Percentiles rank a stretch among this genome's conserved stretches.
phyloP scores from a whole-genome alignment of 169 alveolate species.

The Amoebophrya sp. region DNA sequence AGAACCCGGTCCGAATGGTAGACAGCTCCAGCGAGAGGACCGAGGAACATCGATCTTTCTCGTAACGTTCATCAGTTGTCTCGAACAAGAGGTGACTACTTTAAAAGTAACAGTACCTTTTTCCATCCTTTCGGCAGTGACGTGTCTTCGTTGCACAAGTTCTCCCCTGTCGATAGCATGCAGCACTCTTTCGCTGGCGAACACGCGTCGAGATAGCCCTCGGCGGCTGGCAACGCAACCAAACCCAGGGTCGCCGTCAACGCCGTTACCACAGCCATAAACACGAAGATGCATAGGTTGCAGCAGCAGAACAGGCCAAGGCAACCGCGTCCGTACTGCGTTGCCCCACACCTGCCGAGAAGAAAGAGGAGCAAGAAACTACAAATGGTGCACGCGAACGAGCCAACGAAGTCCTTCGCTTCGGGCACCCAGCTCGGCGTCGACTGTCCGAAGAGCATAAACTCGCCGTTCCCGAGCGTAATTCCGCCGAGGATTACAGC shows the following conservation, averaged over 20 bases:
- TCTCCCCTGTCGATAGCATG: neutral
- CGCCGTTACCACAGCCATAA: too few species aligned
- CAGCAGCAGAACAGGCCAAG: neutral
- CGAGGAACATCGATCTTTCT: too few species aligned
- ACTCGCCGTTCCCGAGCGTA: neutral
- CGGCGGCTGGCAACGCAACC: neutral
- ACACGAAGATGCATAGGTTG: neutral
- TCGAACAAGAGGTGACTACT: neutral
- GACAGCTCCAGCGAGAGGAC: too few species aligned
- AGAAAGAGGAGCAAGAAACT: neutral
- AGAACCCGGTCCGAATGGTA: too few species aligned
- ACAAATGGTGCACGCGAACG: neutral
- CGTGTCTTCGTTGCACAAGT: neutral
- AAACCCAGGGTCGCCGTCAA: too few species aligned
- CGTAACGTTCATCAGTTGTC: neutral
- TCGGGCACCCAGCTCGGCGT: neutral
- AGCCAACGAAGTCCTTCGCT: too few species aligned
- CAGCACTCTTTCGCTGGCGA: neutral
- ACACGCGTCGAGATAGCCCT: neutral
- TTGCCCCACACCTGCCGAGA: neutral
- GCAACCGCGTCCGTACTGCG: neutral
- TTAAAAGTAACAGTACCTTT: neutral
- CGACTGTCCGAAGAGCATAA: neutral
- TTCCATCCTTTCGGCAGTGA: neutral
- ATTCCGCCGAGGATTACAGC: neutral